A percentile compares a stretch with the other conserved stretches of the same genome.
Evolutionary conservation across 177 flowering plant species (phyloP).

Genomic region (Vitis hybrid): DNA sequence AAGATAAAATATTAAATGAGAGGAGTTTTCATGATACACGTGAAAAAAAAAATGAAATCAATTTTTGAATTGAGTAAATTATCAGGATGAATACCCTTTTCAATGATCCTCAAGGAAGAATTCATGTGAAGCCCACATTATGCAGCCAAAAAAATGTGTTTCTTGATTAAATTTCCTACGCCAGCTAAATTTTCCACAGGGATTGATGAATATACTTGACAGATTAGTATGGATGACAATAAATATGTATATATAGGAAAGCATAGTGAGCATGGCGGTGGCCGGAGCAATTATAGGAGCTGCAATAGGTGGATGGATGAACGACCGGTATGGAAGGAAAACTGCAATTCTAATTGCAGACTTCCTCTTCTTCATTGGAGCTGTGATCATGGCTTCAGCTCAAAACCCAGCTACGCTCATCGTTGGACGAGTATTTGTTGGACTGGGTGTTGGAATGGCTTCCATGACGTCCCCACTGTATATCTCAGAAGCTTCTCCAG

Average conservation of each 20-base stretch:
- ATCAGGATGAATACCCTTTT: no score
- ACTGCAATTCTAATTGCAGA: slow-evolving; percentile 54
- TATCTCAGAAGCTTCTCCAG: slow-evolving; percentile 82
- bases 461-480: slow-evolving; percentile 84
- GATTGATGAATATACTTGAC: no score
- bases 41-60: no score
- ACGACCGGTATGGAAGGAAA: slow-evolving; percentile 52
- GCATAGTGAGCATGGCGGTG: slow-evolving; percentile 76
- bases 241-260: slow-evolving; percentile 35
- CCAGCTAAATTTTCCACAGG: no score
- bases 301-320: slow-evolving; percentile 72
- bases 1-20: no score
- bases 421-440: slow-evolving; percentile 62
- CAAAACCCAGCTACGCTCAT: slow-evolving; percentile 54
- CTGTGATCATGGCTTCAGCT: slow-evolving; percentile 61
- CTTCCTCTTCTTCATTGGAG: slow-evolving; percentile 61
- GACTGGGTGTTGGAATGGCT: slow-evolving; percentile 88
- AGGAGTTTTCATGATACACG: no score
- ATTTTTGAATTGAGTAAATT: no score
- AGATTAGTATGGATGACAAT: slow-evolving; percentile 16
- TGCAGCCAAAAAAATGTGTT: no score
- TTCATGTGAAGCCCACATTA: no score
- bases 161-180: no score
- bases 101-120: no score
- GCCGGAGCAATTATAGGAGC: slow-evolving; percentile 84